Evolutionary conservation across 352 stramenopile genomes (phyloP).

Genomic region (Phytopythium cucurbitacearum): DNA sequence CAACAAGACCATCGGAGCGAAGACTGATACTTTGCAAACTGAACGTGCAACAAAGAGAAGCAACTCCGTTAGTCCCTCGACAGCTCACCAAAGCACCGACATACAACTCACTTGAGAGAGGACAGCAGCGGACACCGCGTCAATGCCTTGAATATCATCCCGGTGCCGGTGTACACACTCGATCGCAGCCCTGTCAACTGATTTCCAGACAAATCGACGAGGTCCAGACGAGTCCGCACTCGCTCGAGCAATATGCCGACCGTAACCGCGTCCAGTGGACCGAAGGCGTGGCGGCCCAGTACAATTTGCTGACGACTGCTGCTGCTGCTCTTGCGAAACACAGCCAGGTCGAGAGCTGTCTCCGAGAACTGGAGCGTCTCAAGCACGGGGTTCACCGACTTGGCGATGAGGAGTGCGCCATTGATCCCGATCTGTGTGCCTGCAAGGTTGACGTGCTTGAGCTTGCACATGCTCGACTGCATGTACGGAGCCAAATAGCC

Average conservation of each 20-base stretch:
- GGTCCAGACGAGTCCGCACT: constrained; percentile 42
- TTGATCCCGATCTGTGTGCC: constrained; percentile 50
- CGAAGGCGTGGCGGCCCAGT: constrained; percentile 28
- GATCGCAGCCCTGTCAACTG: constrained; percentile 33
- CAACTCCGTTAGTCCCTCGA: too few species aligned
- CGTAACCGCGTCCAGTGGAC: constrained; percentile 55
- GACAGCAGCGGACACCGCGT: constrained; percentile 38
- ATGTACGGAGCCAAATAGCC: constrained; percentile 52
- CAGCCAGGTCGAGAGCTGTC: background rate
- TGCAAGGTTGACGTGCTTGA: constrained; percentile 40
- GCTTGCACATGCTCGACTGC: constrained; percentile 39
- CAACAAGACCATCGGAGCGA: constrained; percentile 49
- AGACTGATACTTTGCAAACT: constrained; percentile 35
- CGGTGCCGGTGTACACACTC: constrained; percentile 25
- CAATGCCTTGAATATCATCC: constrained; percentile 34
- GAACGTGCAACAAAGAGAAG: background rate
- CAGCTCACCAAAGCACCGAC: background rate
- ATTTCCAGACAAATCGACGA: constrained; percentile 51
- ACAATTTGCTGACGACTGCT: constrained; percentile 12
- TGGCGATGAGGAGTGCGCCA: constrained; percentile 30
- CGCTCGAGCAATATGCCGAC: constrained; percentile 47
- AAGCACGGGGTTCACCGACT: constrained; percentile 31
- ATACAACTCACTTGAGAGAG: constrained; percentile 36
- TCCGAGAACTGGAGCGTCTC: constrained; percentile 51
- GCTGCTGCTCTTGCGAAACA: background rate